A percentile compares a stretch with the other conserved stretches of the same genome.
Evolutionary conservation across 805 yeast species (phyloP).

Genomic region (Lachancea mirantina): DNA sequence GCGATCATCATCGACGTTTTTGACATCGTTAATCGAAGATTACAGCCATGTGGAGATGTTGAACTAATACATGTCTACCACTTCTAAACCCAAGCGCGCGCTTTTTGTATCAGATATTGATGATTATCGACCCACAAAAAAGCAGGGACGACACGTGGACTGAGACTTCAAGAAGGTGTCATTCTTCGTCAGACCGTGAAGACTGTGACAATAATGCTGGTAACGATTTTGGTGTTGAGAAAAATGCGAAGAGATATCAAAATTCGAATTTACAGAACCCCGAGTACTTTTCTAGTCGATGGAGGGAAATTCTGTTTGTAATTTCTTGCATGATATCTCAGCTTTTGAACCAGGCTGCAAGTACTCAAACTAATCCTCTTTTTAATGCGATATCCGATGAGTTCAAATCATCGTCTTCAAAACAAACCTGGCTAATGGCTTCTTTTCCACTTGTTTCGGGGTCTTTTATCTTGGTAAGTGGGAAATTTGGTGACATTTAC

Average conservation of each 20-base stretch:
- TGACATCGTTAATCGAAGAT: too few relatives aligned
- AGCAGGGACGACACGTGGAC: too few relatives aligned
- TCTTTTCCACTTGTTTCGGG: constrained; percentile 66
- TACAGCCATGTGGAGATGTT: too few relatives aligned
- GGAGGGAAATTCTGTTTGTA: constrained; percentile 26
- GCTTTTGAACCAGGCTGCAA: constrained; percentile 36
- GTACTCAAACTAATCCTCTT: constrained; percentile 34
- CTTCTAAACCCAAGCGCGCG: too few relatives aligned
- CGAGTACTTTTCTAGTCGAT: constrained; percentile 14
- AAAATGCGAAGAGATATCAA: background rate
- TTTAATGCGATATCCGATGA: constrained; percentile 31
- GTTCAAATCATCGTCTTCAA: constrained; percentile 29
- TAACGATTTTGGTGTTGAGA: too few relatives aligned
- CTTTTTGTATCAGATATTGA: too few relatives aligned
- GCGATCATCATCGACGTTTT: too few relatives aligned
- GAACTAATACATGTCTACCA: too few relatives aligned
- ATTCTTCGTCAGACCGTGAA: too few relatives aligned
- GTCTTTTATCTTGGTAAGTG: constrained; percentile 61
- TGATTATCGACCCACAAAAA: too few relatives aligned
- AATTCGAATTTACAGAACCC: constrained; percentile 15
- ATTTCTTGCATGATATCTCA: constrained; percentile 32
- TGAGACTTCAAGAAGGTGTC: too few relatives aligned
- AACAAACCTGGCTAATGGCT: constrained; percentile 61
- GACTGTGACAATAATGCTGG: too few relatives aligned
- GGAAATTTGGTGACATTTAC: constrained; percentile 64